Conservation (phyloP, 176 grass and related monocot species). For the Rhynchospora tenuis region DNA sequence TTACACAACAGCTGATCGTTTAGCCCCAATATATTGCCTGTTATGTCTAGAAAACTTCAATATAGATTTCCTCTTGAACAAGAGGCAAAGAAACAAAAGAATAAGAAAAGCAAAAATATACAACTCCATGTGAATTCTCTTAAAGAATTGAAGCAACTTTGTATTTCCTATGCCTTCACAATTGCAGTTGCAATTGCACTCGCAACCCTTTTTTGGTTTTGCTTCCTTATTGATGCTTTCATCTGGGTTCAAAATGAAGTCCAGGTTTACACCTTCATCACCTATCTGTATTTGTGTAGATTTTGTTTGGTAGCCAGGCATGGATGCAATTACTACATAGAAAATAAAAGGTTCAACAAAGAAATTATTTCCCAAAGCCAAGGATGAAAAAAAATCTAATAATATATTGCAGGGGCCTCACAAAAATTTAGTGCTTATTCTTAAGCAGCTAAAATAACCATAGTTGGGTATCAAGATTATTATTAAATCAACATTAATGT, state of each 20-base stretch:
- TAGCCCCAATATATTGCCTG: constrained; percentile 19
- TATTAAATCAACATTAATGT: not conserved
- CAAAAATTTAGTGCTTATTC: not conserved
- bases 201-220: not conserved
- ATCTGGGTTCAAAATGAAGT: constrained; percentile 74
- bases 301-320: constrained; percentile 62
- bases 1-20: constrained; percentile 41
- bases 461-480: not conserved
- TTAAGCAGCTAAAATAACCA: not conserved
- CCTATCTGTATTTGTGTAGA: constrained; percentile 46
- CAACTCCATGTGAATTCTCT: constrained; percentile 35
- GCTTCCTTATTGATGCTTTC: not conserved
- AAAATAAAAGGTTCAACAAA: not conserved
- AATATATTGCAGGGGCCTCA: not conserved
- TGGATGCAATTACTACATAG: constrained; percentile 49
- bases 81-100: constrained; percentile 40
- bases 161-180: constrained; percentile 23
- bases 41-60: constrained; percentile 25
- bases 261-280: constrained; percentile 41
- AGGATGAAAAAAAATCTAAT: no score
- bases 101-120: constrained; percentile 37
- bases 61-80: constrained; percentile 53
- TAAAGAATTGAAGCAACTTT: constrained; percentile 27
- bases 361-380: not conserved
- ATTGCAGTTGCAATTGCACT: constrained; percentile 33